Base-by-base conservation (phyloP, 352 stramenopile genomes). In the Elongisporangium anandrum region DNA sequence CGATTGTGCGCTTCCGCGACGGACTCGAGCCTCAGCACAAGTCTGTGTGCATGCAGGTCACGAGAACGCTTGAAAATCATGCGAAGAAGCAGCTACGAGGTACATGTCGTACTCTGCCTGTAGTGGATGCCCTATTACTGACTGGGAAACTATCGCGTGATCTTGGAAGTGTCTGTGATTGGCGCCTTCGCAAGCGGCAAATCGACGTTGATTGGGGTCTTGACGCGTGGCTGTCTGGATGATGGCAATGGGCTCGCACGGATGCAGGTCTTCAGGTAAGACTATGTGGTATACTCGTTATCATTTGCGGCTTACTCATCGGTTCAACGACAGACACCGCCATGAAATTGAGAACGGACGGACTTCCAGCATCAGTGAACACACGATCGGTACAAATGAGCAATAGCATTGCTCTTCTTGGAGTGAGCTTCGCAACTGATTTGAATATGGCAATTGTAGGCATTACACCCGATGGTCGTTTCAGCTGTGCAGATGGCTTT, bases 331-430 rank as follows among this genome's bases (percentile, higher is more conserved):
- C 38, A 77, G 80, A 22, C 87, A 97, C 60, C 84, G 87, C 22
- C 90, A 97, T 65, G 90, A 97, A 65, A 73, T 97, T 8, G 87
- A 96, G 59, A 91, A 96, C 48, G 90, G 90, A 6, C 79, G 84
- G 16, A 97, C 90, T 12, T 95, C 83, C 13, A 95, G 85, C 72
- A 83, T 97, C 38, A 95, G 81, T 52, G 85, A 96, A 52, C 88
- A 97, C 69, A 92, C 84, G 21, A 81, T 96, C 50, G 81, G 69
- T 57, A 60, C 7, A 45, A 9, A 9, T 17, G 13, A 17, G 34
- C 34, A 45, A 45, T 45, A 12, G 34, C 1, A 17, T 12, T 53
- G 22, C 15, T 26, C 21, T 53, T 13, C n/a, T n/a, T n/a, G n/a
- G n/a, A n/a, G n/a, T n/a, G n/a, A n/a, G n/a, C n/a, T n/a, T n/a